These are phyloP conservation scores for Alternaria hordeiaustralica DNA, from an alignment of 2,329 filamentous ascomycete species.

Conservation along the genomic window DNA sequence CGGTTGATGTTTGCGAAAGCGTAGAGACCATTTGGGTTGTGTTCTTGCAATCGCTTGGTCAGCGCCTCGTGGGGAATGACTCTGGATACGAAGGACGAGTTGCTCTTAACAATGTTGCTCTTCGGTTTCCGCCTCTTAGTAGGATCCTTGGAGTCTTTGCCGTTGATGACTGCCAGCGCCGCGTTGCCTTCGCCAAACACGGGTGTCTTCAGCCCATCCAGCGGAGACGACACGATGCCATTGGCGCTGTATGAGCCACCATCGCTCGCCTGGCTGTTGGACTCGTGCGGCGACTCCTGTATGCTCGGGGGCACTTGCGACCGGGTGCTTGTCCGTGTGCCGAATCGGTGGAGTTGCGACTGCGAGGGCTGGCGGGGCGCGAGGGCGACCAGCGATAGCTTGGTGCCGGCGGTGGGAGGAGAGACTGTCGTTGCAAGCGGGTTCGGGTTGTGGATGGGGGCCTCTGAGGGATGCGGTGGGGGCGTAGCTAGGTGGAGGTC, in stretches of 20 bases:
- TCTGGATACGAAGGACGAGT: constrained; percentile 96
- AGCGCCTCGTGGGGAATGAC: constrained; percentile 88
- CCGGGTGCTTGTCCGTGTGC: constrained; percentile 51
- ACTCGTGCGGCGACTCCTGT: constrained; percentile 53
- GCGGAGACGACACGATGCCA: constrained; percentile 40
- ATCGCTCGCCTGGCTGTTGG: constrained; percentile 54
- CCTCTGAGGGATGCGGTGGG: constrained; percentile 93
- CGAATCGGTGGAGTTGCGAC: constrained; percentile 51
- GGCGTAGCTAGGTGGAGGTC: constrained; percentile 92
- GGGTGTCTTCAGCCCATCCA: constrained; percentile 54
- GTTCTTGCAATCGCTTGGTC: constrained; percentile 79
- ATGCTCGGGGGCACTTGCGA: constrained; percentile 55
- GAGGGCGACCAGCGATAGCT: constrained; percentile 77
- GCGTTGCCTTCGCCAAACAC: constrained; percentile 88
- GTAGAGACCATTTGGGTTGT: constrained; percentile 79
- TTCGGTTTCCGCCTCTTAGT: constrained; percentile 89
- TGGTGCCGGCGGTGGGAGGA: constrained; percentile 85
- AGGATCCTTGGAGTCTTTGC: constrained; percentile 70
- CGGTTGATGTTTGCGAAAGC: constrained; percentile 96
- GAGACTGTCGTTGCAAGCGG: constrained; percentile 84
- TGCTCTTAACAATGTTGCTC: constrained; percentile 98
- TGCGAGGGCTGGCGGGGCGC: constrained; percentile 59
- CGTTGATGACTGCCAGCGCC: constrained; percentile 65
- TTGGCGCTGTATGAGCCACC: constrained; percentile 52
- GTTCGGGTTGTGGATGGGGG: constrained; percentile 84